phyloP scores from a whole-genome alignment of 495 filamentous ascomycete genomes.

The Penicillium cosmopolitanum region DNA sequence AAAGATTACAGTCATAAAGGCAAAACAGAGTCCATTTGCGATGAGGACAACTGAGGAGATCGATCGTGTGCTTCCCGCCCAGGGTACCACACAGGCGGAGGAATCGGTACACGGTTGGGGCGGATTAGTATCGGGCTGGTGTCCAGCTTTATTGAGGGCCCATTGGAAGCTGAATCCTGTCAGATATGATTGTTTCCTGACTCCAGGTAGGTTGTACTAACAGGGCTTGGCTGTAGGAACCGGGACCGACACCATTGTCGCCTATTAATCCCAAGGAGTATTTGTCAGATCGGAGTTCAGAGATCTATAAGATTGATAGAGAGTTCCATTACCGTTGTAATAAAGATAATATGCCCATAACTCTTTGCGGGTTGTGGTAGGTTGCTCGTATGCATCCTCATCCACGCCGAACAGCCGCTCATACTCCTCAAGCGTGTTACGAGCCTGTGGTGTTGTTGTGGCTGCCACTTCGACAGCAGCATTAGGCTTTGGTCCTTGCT shows the following conservation, averaged over 20 bases:
- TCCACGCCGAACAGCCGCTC: constrained; percentile 45
- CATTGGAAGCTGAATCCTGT: constrained; percentile 44
- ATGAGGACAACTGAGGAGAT: constrained; percentile 52
- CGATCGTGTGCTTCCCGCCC: constrained; percentile 47
- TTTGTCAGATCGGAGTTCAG: background rate
- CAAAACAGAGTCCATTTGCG: constrained; percentile 54
- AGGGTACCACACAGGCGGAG: constrained; percentile 50
- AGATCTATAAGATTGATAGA: background rate
- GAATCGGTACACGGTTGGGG: constrained; percentile 43
- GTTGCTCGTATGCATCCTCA: constrained; percentile 45
- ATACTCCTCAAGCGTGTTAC: constrained; percentile 32
- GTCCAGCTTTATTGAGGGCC: constrained; percentile 47
- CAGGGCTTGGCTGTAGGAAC: constrained; percentile 51
- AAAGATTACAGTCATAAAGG: constrained; percentile 55
- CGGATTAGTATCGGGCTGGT: constrained; percentile 46
- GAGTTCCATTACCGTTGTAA: constrained; percentile 37
- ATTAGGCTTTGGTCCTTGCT: constrained; percentile 8
- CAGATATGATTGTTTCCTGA: background rate
- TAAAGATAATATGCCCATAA: constrained; percentile 57
- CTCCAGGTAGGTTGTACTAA: constrained; percentile 17
- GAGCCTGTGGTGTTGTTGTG: constrained; percentile 12
- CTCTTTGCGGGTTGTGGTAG: constrained; percentile 50
- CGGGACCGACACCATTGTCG: constrained; percentile 53
- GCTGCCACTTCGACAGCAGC: constrained; percentile 11
- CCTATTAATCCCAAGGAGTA: constrained; percentile 21